These are phyloP conservation scores for Dendrostoma leiphaemia DNA, from an alignment of 2,329 filamentous ascomycete genomes.

Conservation along the genomic window DNA sequence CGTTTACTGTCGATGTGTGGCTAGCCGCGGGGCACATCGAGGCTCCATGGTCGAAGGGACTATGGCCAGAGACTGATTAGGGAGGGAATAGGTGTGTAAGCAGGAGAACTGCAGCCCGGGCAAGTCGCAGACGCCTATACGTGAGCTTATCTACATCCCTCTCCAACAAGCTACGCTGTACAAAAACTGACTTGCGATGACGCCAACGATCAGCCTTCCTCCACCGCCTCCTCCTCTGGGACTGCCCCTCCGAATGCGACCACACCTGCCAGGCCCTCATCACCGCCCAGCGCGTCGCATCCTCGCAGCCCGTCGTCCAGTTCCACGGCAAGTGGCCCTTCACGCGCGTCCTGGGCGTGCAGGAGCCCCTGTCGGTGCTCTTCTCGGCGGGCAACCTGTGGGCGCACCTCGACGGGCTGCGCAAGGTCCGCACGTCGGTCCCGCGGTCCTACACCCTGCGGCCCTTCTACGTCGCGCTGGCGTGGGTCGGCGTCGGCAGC, in stretches of 20 bases:
- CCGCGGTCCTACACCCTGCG: constrained; percentile 73
- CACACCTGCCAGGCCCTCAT: constrained; percentile 96
- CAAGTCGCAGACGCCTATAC: constrained; percentile 59
- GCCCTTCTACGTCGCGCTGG: constrained; percentile 77
- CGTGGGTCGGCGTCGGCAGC: constrained; percentile 75
- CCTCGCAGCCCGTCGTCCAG: constrained; percentile 72
- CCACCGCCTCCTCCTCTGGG: constrained; percentile 87
- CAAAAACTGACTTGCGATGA: neutral
- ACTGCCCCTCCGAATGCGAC: constrained; percentile 91
- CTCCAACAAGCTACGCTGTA: constrained; percentile 72
- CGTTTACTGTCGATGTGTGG: constrained; percentile 32
- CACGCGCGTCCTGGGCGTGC: constrained; percentile 82
- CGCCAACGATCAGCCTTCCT: constrained; percentile 61
- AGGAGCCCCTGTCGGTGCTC: constrained; percentile 90
- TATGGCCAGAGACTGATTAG: neutral
- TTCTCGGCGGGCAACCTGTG: constrained; percentile 91
- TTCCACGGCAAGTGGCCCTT: constrained; percentile 99
- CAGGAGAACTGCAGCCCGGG: constrained; percentile 73
- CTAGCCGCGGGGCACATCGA: neutral
- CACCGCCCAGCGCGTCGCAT: constrained; percentile 67
- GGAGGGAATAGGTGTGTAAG: constrained; percentile 66
- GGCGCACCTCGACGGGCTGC: constrained; percentile 77
- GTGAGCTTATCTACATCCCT: constrained; percentile 68
- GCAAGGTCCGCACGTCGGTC: constrained; percentile 66
- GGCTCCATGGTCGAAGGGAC: too few relatives aligned